These are phyloP conservation scores for Dichomitus squalens DNA, from an alignment of 1,284 basidiomycete genomes.

Conservation along the genomic window DNA sequence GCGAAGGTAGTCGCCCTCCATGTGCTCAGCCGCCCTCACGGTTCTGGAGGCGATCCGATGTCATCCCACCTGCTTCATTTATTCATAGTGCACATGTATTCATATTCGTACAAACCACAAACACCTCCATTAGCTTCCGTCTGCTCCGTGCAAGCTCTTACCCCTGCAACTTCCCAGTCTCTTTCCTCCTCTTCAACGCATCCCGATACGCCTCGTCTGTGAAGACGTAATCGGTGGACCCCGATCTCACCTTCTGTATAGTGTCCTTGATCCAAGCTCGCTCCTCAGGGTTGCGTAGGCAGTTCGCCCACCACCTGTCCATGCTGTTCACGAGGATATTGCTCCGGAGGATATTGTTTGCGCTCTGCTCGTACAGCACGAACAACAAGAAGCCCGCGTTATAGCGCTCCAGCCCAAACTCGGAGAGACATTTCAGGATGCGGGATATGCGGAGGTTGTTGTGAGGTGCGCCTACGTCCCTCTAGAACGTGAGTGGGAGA, in stretches of 20 bases:
- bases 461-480: constrained; percentile 55
- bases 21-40: no score
- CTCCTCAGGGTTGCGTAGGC: constrained; percentile 62
- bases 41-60: not conserved
- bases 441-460: constrained; percentile 80
- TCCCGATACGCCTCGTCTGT: constrained; percentile 59
- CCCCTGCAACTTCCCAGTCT: constrained; percentile 30
- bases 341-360: constrained; percentile 53
- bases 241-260: constrained; percentile 49
- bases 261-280: constrained; percentile 53
- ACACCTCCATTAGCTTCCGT: not conserved
- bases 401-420: constrained; percentile 62
- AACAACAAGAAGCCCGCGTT: constrained; percentile 72
- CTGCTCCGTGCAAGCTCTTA: constrained; percentile 7
- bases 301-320: constrained; percentile 80
- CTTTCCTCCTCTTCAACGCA: constrained; percentile 44
- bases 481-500: not conserved
- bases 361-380: constrained; percentile 70
- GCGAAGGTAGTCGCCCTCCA: no score
- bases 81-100: no score
- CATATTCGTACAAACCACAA: not conserved
- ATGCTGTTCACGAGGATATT: constrained; percentile 57
- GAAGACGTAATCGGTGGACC: constrained; percentile 44
- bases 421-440: constrained; percentile 76
- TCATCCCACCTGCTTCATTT: not conserved